A percentile compares a stretch with the other conserved stretches of the same genome.
These are phyloP conservation scores for Malbranchea cinnamomea DNA, from an alignment of 2,329 filamentous ascomycete species.

Conservation along the genomic window DNA sequence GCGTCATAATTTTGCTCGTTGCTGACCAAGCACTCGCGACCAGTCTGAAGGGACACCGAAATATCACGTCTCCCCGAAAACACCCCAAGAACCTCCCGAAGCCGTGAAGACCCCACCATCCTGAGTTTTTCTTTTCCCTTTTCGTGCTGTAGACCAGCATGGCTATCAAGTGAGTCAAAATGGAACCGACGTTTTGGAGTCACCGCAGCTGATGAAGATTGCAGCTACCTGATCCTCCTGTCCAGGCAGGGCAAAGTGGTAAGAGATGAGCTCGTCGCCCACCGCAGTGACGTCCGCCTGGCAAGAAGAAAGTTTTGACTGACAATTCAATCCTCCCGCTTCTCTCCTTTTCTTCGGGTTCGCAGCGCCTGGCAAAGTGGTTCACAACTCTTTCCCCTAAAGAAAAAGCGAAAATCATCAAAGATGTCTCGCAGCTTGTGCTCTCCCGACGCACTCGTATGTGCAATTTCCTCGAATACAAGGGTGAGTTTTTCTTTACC, in stretches of 20 bases:
- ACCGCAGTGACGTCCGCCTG: constrained; percentile 17
- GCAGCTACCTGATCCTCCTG: constrained; percentile 96
- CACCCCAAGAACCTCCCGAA: not conserved
- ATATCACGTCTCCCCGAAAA: no score
- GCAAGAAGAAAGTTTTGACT: constrained; percentile 4
- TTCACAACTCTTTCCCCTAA: constrained; percentile 95
- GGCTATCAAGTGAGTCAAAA: constrained; percentile 38
- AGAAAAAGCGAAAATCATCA: constrained; percentile 99
- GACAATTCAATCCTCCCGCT: constrained; percentile 11
- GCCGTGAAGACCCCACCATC: not conserved
- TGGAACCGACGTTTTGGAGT: not conserved
- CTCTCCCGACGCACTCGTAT: constrained; percentile 91
- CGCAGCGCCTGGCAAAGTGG: constrained; percentile 94
- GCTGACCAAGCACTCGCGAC: not conserved
- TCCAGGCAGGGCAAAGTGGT: constrained; percentile 99
- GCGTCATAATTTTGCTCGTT: not conserved
- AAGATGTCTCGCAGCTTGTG: constrained; percentile 96
- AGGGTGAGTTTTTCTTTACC: constrained; percentile 48
- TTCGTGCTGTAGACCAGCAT: constrained; percentile 20
- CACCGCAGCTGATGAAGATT: no score
- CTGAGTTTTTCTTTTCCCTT: constrained; percentile 6
- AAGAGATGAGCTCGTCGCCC: constrained; percentile 34
- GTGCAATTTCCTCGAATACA: constrained; percentile 99
- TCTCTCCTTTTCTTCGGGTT: constrained; percentile 9
- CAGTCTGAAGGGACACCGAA: no score